phyloP scores from a whole-genome alignment of 192 early-diverging fungal genomes.

The Linderina pennispora region DNA sequence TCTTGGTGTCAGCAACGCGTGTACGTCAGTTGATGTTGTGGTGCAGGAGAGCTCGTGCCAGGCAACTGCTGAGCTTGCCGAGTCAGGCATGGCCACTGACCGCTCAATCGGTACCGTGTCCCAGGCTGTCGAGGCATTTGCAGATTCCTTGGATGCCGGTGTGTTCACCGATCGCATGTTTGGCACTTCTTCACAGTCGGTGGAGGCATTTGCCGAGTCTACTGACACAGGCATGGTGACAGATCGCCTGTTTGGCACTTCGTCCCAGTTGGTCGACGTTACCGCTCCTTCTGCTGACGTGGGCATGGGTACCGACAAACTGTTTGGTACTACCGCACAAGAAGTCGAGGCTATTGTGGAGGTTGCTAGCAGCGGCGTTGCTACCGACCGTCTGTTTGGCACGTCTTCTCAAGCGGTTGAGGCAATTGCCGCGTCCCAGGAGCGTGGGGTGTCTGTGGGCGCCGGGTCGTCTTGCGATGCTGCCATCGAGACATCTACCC shows the following conservation, averaged over 20 bases:
- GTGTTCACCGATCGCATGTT: too few relatives aligned
- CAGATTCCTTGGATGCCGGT: too few relatives aligned
- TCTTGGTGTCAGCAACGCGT: slow-evolving; percentile 6
- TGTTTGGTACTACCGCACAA: too few relatives aligned
- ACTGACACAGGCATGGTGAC: too few relatives aligned
- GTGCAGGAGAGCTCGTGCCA: slow-evolving; percentile 4
- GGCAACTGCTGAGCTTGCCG: not conserved
- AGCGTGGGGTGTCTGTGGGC: slow-evolving; percentile 6
- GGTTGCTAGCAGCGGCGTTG: too few relatives aligned
- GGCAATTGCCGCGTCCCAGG: slow-evolving; percentile 5
- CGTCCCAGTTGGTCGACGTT: too few relatives aligned
- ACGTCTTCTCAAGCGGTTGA: slow-evolving; percentile 3
- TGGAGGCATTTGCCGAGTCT: too few relatives aligned
- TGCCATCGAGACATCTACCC: slow-evolving; percentile 9
- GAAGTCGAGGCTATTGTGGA: too few relatives aligned
- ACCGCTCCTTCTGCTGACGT: too few relatives aligned
- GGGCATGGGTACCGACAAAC: too few relatives aligned
- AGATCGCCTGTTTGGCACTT: slow-evolving; percentile 18
- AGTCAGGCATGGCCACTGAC: slow-evolving; percentile 13
- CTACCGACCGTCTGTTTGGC: not conserved
- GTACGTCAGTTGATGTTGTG: slow-evolving; percentile 1
- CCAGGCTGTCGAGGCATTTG: too few relatives aligned
- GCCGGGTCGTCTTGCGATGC: slow-evolving; percentile 8
- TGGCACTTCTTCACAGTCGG: too few relatives aligned
- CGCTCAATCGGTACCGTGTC: slow-evolving; percentile 13